These are phyloP conservation scores for Pleurotus djamor DNA, from an alignment of 768 basidiomycete genomes.

Conservation along the genomic window DNA sequence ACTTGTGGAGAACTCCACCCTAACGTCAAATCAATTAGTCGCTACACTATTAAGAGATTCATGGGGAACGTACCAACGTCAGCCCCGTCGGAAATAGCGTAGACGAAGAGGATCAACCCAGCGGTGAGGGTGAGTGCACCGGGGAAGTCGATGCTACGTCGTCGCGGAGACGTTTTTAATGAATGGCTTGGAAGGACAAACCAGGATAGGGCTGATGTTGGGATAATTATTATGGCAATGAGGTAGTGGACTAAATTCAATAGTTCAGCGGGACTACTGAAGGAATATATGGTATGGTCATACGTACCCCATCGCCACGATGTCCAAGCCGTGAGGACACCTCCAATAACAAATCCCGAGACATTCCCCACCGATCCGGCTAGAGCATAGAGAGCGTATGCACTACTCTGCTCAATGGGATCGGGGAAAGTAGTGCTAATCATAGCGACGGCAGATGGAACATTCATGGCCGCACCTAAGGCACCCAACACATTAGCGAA, in stretches of 20 bases:
- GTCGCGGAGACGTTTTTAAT: background rate
- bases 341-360: conserved; percentile 36
- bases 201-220: conserved; percentile 8
- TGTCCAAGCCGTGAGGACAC: conserved; percentile 30
- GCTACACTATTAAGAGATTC: background rate
- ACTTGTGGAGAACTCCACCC: conserved; percentile 45
- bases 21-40: background rate
- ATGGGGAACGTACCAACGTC: conserved; percentile 12
- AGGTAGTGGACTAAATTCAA: conserved; percentile 37
- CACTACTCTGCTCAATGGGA: conserved; percentile 37
- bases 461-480: conserved; percentile 37
- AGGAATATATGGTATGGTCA: background rate
- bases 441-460: conserved; percentile 42
- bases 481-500: background rate
- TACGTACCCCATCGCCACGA: conserved; percentile 37
- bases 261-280: background rate
- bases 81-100: conserved; percentile 38
- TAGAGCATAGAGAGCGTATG: conserved; percentile 41
- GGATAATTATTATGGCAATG: conserved; percentile 30
- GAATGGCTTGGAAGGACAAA: conserved; percentile 10
- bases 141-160: conserved; percentile 11
- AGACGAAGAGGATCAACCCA: conserved; percentile 29
- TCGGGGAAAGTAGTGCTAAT: conserved; percentile 41
- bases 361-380: conserved; percentile 43
- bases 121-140: conserved; percentile 12